These are phyloP conservation scores for Emmonsiellopsis sp. DNA, from an alignment of 2,329 filamentous ascomycete species.

Conservation along the genomic window DNA sequence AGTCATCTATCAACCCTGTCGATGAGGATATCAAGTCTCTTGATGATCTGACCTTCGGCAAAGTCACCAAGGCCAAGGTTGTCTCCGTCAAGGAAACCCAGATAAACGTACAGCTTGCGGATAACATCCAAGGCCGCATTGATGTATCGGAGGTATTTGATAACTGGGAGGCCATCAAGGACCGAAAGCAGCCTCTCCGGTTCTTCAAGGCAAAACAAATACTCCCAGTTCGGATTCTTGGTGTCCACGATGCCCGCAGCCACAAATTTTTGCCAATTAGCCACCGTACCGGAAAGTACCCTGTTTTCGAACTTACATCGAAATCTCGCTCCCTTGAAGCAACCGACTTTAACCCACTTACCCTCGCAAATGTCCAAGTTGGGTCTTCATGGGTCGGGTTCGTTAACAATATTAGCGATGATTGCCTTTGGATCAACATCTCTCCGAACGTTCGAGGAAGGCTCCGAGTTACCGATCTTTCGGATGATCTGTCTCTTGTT, in stretches of 20 bases:
- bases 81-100: slow-evolving; percentile 85
- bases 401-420: slow-evolving; percentile 77
- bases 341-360: slow-evolving; percentile 54
- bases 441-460: slow-evolving; percentile 81
- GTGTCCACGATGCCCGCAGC: slow-evolving; percentile 80
- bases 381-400: slow-evolving; percentile 71
- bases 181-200: slow-evolving; percentile 71
- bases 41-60: slow-evolving; percentile 67
- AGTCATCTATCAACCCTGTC: slow-evolving; percentile 46
- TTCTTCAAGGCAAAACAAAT: slow-evolving; percentile 64
- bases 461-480: slow-evolving; percentile 72
- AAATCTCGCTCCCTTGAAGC: slow-evolving; percentile 54
- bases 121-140: slow-evolving; percentile 84
- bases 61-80: slow-evolving; percentile 65
- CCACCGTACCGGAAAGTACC: slow-evolving; percentile 68
- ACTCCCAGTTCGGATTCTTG: slow-evolving; percentile 68
- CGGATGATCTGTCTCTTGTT: slow-evolving; percentile 73
- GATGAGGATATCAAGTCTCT: slow-evolving; percentile 56
- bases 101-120: slow-evolving; percentile 78
- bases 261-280: slow-evolving; percentile 87
- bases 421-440: slow-evolving; percentile 82
- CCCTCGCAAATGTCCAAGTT: slow-evolving; percentile 61
- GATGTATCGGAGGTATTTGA: slow-evolving; percentile 89
- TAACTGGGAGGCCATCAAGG: slow-evolving; percentile 73
- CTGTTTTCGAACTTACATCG: slow-evolving; percentile 76